Conservation (phyloP, 495 filamentous ascomycete genomes). For the Bathelium albidoporum region DNA sequence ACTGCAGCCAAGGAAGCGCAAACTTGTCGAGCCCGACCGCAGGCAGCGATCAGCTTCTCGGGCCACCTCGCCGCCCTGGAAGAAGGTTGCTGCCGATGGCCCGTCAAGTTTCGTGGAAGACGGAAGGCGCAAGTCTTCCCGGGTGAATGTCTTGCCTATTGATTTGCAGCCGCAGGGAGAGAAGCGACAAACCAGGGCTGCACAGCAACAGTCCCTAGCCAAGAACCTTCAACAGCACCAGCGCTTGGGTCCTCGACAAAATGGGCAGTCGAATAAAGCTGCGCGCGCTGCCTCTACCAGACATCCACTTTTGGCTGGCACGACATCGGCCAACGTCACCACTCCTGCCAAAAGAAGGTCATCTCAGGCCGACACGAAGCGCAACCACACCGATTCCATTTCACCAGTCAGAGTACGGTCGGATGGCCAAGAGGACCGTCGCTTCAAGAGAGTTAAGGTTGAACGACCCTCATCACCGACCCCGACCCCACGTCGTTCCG, state of each 20-base stretch:
- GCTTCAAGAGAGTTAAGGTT: background rate
- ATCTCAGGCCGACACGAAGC: background rate
- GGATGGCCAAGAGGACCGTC: conserved; percentile 2
- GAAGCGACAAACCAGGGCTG: conserved; percentile 49
- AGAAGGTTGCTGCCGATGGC: conserved; percentile 73
- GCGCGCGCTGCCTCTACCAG: background rate
- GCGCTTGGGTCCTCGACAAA: background rate
- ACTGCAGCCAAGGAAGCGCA: conserved; percentile 64
- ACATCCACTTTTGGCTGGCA: background rate
- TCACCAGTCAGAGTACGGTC: background rate
- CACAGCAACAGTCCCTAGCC: conserved; percentile 16
- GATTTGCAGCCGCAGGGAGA: conserved; percentile 56
- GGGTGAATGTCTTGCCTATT: conserved; percentile 64
- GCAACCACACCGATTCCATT: background rate
- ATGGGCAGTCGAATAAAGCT: background rate
- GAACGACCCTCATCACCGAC: background rate
- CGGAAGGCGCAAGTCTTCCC: conserved; percentile 76
- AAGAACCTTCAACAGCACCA: conserved; percentile 3
- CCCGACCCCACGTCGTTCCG: background rate
- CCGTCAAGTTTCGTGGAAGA: conserved; percentile 75
- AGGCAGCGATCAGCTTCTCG: conserved; percentile 42
- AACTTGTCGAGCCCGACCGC: conserved; percentile 45
- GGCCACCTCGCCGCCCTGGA: conserved; percentile 80
- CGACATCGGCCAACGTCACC: background rate
- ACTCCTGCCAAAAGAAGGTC: background rate